These are phyloP conservation scores for Botrytis hyacinthi DNA, from an alignment of 2,329 filamentous ascomycete species.

Conservation along the genomic window DNA sequence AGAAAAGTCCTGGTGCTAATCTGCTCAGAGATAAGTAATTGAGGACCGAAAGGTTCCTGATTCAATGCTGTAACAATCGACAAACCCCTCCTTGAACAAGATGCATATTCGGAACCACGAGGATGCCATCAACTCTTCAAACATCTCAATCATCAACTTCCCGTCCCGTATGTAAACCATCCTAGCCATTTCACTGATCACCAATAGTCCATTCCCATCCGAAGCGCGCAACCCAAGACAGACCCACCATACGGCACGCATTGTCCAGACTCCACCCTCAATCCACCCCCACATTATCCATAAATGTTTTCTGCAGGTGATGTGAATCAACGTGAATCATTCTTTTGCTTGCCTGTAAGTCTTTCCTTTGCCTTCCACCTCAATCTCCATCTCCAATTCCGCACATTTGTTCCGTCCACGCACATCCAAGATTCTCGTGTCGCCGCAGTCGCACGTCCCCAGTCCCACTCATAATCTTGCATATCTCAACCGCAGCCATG, in stretches of 20 bases:
- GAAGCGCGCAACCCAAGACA: neutral
- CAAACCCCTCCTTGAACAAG: neutral
- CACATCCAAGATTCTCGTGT: neutral
- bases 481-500: neutral
- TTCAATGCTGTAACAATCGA: neutral
- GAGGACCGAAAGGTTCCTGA: neutral
- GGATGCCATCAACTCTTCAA: neutral
- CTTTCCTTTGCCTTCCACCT: neutral
- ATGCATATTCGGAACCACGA: neutral
- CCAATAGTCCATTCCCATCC: neutral
- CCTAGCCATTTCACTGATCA: neutral
- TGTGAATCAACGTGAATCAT: constrained; percentile 9
- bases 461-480: neutral
- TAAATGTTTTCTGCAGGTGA: constrained; percentile 1
- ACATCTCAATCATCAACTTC: neutral
- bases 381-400: neutral
- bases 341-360: neutral
- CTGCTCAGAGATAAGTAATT: neutral
- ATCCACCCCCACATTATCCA: neutral
- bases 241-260: constrained; percentile 6
- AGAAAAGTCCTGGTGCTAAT: neutral
- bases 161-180: neutral
- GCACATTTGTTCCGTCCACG: neutral
- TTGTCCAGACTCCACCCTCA: neutral
- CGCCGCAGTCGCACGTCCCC: neutral